Base-by-base conservation (phyloP, 371 early-diverging fungal species). In the Rhizopus delemar region DNA sequence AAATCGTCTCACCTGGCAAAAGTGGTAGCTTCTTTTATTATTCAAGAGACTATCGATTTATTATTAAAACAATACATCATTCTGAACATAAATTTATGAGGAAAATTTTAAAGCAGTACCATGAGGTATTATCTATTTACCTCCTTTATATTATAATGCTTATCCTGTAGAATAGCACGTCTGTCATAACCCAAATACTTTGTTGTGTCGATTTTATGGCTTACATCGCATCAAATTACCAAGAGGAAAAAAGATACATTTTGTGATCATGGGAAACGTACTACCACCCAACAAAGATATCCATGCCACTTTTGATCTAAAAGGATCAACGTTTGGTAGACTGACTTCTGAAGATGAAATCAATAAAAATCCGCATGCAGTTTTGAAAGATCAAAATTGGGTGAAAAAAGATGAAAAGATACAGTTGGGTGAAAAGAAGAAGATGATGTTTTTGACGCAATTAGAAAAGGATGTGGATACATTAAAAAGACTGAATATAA, bases 191-290 rank as follows among this genome's bases (percentile, higher is more conserved):
- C 97, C 97, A n/a, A 84, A 97, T 71, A 96, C 99, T 2, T 81
- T 97, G 15, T 75, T 97, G 0, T 92, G 91, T 59, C 89, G 98
- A 36, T 92, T 95, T 62, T 96, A 93, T 71, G 98, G 98, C 7
- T 73, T 98, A 29, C 97, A 97, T 69, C 89, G 99, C 41, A 94
- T 97, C 61, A 96, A 96, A 78, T 75, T 94, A 50, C 96, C 97
- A 8, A 90, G 88, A 46, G 89, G 92, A 36, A 78, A 87, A 45
- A 96, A 96, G 74, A 93, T 97, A 39, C 96, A 97, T 71, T 98
- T 98, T 77, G 93, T 98, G 11, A 96, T 98, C 36, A 98, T 98
- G 99, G 95, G 93, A 56, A 98, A 98, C 66, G 92, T 97, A 13
- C 90, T 96, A 70, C 98, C 99, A 4, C 88, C 96, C 11, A 92